Base-by-base conservation (phyloP, 768 basidiomycete genomes). In the Lepiota venenata region DNA sequence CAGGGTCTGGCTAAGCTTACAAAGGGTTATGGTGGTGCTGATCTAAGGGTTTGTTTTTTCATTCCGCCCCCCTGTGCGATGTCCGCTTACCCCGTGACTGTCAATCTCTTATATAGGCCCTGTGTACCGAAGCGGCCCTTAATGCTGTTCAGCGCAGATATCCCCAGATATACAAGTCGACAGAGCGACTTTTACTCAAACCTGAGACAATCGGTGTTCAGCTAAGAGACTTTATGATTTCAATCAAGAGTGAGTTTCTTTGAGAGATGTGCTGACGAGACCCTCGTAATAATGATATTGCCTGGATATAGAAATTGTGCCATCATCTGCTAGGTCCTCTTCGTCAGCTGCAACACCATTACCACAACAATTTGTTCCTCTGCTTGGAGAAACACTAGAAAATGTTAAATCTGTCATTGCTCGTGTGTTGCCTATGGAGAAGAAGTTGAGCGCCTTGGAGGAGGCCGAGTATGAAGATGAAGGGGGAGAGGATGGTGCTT, bases 21-120 rank as follows among this genome's bases (percentile, higher is more conserved):
- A 7, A 98, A 98, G 69, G 97, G 97, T 0, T 99, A 98, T 68
- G 97, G 92, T 21, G 97, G 97, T 58, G 97, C 97, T 36, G 97
- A 99, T 77, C 68, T 99, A 53, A 76, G 97, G 71, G 96, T 96
- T 60, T 58, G 89, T 74, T 47, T n/a, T n/a, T n/a, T n/a, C n/a
- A n/a, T n/a, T 40, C 22, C 22, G 37, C 25, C 40, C 37, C 47
- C 1, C 16, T 27, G 21, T 9, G 8, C 22, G 9, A 38, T 22
- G 50, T 25, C 10, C 40, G 16, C 25, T 60, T 55, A 56, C 46
- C 40, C 47, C 40, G 38, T 61, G 52, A 60, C 50, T 14, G 41
- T 57, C 14, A 40, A 39, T 40, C 52, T n/a, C 2, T 40, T 29
- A 20, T 40, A 25, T 61, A 84, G 95, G 96, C 97, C 0, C 74